Conservation (phyloP, 2,329 filamentous ascomycete species). For the Tolypocladium guangdongense region DNA sequence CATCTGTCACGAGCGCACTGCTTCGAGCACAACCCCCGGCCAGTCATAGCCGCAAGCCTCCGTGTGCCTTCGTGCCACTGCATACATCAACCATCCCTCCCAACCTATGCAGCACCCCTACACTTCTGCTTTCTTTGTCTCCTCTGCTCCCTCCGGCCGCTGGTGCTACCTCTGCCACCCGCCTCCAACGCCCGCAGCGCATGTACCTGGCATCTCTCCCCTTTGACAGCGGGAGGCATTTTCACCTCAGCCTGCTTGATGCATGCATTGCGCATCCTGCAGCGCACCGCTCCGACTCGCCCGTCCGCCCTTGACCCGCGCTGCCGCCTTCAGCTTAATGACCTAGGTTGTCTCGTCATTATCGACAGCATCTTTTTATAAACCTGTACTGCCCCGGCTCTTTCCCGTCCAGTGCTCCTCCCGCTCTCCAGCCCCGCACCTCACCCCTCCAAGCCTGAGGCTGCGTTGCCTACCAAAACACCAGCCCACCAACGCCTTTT, state of each 20-base stretch:
- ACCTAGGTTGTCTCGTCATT: not conserved
- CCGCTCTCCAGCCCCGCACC: constrained; percentile 2
- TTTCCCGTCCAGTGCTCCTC: not conserved
- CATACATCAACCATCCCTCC: not conserved
- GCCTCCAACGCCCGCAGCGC: not conserved
- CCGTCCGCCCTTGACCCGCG: not conserved
- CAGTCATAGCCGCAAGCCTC: not conserved
- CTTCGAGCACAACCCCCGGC: not conserved
- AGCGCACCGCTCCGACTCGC: constrained; percentile 2
- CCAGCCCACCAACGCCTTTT: not conserved
- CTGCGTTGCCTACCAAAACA: not conserved
- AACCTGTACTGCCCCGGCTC: not conserved
- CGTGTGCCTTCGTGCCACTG: not conserved
- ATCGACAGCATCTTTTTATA: not conserved
- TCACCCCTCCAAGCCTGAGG: constrained; percentile 3
- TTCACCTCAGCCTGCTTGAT: constrained; percentile 3
- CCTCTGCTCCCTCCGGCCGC: not conserved
- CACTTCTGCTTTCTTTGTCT: not conserved
- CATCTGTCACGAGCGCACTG: constrained; percentile 2
- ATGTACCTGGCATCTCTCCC: not conserved
- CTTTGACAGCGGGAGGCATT: constrained; percentile 2
- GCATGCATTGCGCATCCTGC: constrained; percentile 4
- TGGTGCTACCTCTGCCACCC: not conserved
- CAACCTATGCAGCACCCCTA: not conserved
- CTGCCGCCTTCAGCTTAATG: not conserved